Evolutionary conservation across 2,329 filamentous ascomycete species (phyloP), one percentile per base, ranked within the genome.

Genomic region (Didymella pomorum): DNA sequence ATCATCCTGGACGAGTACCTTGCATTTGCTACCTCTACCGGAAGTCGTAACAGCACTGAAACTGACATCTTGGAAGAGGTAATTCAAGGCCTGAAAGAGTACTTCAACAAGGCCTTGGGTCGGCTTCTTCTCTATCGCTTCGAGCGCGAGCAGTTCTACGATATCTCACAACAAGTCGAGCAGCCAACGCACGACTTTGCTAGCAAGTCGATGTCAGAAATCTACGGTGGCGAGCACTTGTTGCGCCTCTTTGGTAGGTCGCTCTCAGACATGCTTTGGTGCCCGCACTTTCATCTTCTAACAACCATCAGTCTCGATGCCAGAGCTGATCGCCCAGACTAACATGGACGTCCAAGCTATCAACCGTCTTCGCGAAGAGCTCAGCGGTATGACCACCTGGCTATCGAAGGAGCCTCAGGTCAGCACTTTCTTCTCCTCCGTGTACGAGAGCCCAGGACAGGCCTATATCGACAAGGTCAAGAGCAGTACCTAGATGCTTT

Each of bases 331-430:
- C 62, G 93, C 93, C 4, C 95, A 99, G 76, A 99, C 95, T 51
- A 98, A 98, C 79, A 97, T 99, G 93, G 95, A 98, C 72, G 84
- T 89, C 52, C 93, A 96, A 75, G 93, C 93, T 2, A 92, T 97
- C 41, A 90, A 89, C 62, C 90, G 93, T 45, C 86, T 98, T 25
- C 89, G 93, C 12, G 92, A 97, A 70, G 95, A 99, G 76, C 84
- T 99, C 16, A 85, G 87, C 66, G 94, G 93, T 78, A 89, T 99
- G 78, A 92, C 89, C 11, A 84, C 87, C 52, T 99, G 93, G 92
- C 83, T 99, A 54, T 86, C 89, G 58, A 90, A 89, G 67, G 73
- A 78, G 46, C 66, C 73, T 2, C 87, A 94, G 70, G 87, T 89
- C 14, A 83, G 86, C 56, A 85, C 85, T 23, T 97, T 95, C 78